These are phyloP conservation scores for Penicillium capsulatum DNA, from an alignment of 2,329 filamentous ascomycete genomes.

Conservation along the genomic window DNA sequence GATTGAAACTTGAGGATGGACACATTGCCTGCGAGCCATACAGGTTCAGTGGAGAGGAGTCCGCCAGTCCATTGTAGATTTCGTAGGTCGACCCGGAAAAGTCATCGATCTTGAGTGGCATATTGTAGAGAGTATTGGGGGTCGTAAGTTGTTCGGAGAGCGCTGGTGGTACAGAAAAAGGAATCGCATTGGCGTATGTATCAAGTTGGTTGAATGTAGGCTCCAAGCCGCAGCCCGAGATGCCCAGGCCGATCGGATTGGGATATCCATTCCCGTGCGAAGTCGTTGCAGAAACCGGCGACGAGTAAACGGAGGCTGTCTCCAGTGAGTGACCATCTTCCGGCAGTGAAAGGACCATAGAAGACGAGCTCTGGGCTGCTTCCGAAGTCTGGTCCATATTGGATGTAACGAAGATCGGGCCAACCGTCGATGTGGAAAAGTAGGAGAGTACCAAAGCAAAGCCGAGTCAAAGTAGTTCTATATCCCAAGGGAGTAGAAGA, in stretches of 20 bases:
- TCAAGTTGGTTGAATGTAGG: conserved; percentile 19
- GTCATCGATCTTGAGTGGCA: conserved; percentile 20
- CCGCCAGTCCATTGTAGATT: conserved; percentile 18
- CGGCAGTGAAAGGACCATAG: conserved; percentile 11
- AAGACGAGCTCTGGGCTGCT: conserved; percentile 5
- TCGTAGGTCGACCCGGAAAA: conserved; percentile 23
- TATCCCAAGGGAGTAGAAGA: conserved; percentile 7
- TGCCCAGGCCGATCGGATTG: conserved; percentile 29
- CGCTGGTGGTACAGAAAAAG: conserved; percentile 19
- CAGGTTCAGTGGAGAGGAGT: conserved; percentile 24
- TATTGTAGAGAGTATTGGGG: conserved; percentile 19
- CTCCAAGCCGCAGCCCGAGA: conserved; percentile 28
- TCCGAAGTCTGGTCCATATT: conserved; percentile 13
- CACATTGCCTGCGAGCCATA: conserved; percentile 23
- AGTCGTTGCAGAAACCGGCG: conserved; percentile 14
- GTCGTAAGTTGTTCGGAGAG: conserved; percentile 24
- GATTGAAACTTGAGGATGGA: conserved; percentile 25
- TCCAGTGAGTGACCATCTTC: conserved; percentile 15
- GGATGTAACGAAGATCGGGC: conserved; percentile 6
- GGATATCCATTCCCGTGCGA: conserved; percentile 17
- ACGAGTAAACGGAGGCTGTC: conserved; percentile 22
- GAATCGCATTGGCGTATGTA: conserved; percentile 15
- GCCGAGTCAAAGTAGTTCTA: conserved; percentile 11
- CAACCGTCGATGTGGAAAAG: background rate
- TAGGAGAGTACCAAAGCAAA: background rate